Evolutionary conservation across 345 rosid genomes (phyloP).

Genomic region (Linum usitatissimum): DNA sequence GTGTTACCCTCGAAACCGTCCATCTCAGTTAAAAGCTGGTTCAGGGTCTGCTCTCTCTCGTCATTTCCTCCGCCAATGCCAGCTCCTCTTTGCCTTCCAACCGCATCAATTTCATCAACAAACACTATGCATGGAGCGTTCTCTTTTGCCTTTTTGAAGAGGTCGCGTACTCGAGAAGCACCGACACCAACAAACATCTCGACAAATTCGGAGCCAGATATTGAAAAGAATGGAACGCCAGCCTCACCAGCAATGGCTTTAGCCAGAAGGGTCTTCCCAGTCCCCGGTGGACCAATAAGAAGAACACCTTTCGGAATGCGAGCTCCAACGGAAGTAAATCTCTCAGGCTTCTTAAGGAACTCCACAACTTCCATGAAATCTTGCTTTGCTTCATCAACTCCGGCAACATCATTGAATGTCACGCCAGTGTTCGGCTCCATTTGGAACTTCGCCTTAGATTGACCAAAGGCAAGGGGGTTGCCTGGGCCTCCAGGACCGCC

Average conservation of each 20-base stretch:
- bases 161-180: slow-evolving; percentile 92
- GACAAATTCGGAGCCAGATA: slow-evolving; percentile 95
- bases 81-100: slow-evolving; percentile 89
- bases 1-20: slow-evolving; percentile 98
- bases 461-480: slow-evolving; percentile 74
- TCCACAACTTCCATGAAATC: slow-evolving; percentile 99
- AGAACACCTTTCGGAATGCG: slow-evolving; percentile 97
- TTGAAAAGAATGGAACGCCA: slow-evolving; percentile 92
- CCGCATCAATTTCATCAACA: slow-evolving; percentile 97
- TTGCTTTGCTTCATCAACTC: slow-evolving; percentile 98
- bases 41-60: slow-evolving; percentile 96
- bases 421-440: slow-evolving; percentile 99
- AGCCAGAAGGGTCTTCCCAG: slow-evolving; percentile 97
- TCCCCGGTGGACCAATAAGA: slow-evolving; percentile 96
- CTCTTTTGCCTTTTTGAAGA: slow-evolving; percentile 90
- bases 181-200: slow-evolving; percentile 99
- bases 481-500: slow-evolving; percentile 99
- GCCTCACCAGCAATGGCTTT: slow-evolving; percentile 99
- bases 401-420: slow-evolving; percentile 96
- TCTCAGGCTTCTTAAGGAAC: slow-evolving; percentile 96
- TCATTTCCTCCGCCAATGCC: slow-evolving; percentile 98
- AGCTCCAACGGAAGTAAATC: slow-evolving; percentile 95
- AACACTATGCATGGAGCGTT: slow-evolving; percentile 96
- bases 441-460: slow-evolving; percentile 94
- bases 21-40: slow-evolving; percentile 95